These are phyloP conservation scores for Ganoderma lingzhi DNA, from an alignment of 1,284 basidiomycete genomes.

Conservation along the genomic window DNA sequence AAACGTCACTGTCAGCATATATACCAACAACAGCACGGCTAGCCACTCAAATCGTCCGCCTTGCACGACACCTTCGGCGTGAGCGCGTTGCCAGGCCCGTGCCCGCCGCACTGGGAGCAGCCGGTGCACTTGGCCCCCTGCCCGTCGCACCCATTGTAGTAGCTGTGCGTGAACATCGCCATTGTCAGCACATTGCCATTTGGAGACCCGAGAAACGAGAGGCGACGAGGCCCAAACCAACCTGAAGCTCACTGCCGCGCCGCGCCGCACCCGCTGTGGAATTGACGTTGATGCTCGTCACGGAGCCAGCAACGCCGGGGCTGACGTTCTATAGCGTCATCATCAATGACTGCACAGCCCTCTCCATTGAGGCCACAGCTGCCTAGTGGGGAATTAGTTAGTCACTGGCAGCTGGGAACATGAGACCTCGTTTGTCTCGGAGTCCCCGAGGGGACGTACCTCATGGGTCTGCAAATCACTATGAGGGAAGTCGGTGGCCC, in stretches of 20 bases:
- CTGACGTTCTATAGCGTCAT: conserved; percentile 52
- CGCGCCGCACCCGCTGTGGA: conserved; percentile 43
- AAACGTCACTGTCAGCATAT: not conserved
- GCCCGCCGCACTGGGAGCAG: conserved; percentile 34
- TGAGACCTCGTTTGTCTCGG: not conserved
- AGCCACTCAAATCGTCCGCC: conserved; percentile 33
- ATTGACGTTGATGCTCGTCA: conserved; percentile 54
- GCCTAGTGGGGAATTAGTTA: conserved; percentile 22
- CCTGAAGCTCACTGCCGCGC: conserved; percentile 27
- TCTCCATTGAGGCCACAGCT: conserved; percentile 52
- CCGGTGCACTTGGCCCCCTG: conserved; percentile 35
- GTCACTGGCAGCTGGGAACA: not conserved
- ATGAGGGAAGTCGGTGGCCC: not conserved
- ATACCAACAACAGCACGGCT: not conserved
- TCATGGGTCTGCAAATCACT: conserved; percentile 41
- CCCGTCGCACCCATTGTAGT: conserved; percentile 43
- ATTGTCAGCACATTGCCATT: not conserved
- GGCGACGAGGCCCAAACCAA: not conserved
- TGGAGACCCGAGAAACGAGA: not conserved
- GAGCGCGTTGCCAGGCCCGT: conserved; percentile 34
- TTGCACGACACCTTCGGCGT: conserved; percentile 46
- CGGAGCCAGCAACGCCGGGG: conserved; percentile 48
- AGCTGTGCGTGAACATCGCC: conserved; percentile 18
- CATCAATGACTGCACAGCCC: conserved; percentile 50
- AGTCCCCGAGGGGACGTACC: conserved; percentile 27